phyloP scores from a whole-genome alignment of 2,329 filamentous ascomycete species.

The Sclerotinia glacialis region DNA sequence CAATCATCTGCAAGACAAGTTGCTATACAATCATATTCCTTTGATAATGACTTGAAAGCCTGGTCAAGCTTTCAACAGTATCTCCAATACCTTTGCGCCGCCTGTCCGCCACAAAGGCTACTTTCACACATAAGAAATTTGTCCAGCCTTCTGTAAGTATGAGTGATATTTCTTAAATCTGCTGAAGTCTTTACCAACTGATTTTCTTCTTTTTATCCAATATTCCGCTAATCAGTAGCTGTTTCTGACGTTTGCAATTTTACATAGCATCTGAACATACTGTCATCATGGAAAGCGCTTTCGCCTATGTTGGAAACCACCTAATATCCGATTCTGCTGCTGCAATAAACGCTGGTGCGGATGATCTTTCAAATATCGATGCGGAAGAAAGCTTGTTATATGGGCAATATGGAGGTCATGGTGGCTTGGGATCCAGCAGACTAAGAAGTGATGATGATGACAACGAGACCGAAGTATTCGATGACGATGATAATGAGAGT shows the following conservation, averaged over 20 bases:
- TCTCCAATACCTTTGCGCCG: slow-evolving; percentile 32
- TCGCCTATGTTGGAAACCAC: slow-evolving; percentile 84
- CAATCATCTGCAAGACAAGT: slow-evolving; percentile 19
- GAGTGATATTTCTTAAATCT: background rate
- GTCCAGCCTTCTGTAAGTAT: slow-evolving; percentile 8
- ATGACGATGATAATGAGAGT: slow-evolving; percentile 73
- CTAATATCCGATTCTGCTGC: slow-evolving; percentile 79
- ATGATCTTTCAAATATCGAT: slow-evolving; percentile 68
- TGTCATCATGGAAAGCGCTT: slow-evolving; percentile 73
- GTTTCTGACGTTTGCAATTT: slow-evolving; percentile 17
- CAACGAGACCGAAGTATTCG: slow-evolving; percentile 78
- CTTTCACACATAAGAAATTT: slow-evolving; percentile 26
- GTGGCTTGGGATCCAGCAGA: slow-evolving; percentile 47
- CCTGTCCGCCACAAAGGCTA: slow-evolving; percentile 31
- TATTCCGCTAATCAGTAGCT: background rate
- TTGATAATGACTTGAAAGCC: slow-evolving; percentile 38
- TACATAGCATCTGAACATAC: slow-evolving; percentile 25
- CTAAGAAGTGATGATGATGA: slow-evolving; percentile 84
- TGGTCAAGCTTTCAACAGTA: slow-evolving; percentile 30
- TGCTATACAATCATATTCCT: slow-evolving; percentile 20
- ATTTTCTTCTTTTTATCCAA: background rate
- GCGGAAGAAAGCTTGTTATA: slow-evolving; percentile 80
- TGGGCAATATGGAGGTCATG: slow-evolving; percentile 60
- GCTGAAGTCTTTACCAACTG: background rate
- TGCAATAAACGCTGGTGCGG: slow-evolving; percentile 80